These are phyloP conservation scores for Ambrosia trifida DNA, from an alignment of 129 eudicot genomes.

Conservation along the genomic window DNA sequence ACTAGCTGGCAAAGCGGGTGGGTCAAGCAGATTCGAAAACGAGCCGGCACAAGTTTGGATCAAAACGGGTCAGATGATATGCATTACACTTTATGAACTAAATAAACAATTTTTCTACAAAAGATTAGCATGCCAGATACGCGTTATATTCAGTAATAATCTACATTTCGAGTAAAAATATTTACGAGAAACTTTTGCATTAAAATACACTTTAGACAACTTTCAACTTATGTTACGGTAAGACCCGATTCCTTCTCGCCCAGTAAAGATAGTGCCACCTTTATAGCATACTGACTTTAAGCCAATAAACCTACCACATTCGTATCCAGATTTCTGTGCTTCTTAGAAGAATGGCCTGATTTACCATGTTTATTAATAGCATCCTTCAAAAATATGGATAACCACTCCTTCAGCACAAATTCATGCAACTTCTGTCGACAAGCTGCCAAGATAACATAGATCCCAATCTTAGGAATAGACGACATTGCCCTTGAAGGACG, in stretches of 20 bases:
- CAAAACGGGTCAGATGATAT: conserved; percentile 2
- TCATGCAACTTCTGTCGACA: conserved; percentile 78
- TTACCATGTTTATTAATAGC: conserved; percentile 39
- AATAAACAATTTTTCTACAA: neutral
- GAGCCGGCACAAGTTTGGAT: neutral
- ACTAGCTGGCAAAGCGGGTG: neutral
- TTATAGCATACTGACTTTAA: neutral
- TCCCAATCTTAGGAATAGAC: conserved; percentile 37
- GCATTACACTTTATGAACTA: neutral
- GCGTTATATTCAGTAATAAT: neutral
- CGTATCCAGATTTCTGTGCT: conserved; percentile 21
- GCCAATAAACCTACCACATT: conserved; percentile 34
- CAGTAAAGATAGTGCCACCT: neutral
- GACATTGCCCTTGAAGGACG: conserved; percentile 35
- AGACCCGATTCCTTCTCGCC: neutral
- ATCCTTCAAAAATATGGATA: conserved; percentile 44
- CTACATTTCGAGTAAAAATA: neutral
- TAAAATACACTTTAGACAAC: conserved; percentile 2
- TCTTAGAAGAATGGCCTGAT: conserved; percentile 31
- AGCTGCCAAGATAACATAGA: conserved; percentile 52
- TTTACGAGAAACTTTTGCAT: conserved; percentile 13
- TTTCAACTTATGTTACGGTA: neutral
- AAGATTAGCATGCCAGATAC: neutral
- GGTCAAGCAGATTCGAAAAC: neutral
- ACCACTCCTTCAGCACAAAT: conserved; percentile 59